Evolutionary conservation across 305 asterid genomes (phyloP).

Genomic region (Solanum hybrid): DNA sequence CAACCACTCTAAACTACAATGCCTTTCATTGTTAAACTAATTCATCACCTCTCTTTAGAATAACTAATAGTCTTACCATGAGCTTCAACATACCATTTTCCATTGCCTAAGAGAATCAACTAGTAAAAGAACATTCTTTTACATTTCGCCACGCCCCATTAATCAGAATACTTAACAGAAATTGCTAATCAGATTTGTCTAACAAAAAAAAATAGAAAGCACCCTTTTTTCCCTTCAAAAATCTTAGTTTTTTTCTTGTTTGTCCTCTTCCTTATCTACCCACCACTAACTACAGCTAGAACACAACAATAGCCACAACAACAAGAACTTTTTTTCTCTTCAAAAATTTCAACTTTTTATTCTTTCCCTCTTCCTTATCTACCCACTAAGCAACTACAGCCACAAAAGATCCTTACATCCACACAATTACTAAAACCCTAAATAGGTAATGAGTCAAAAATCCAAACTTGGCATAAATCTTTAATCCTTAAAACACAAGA

Average conservation of each 20-base stretch:
- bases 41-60: slow-evolving; percentile 25
- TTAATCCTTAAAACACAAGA: slow-evolving; percentile 19
- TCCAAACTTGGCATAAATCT: not conserved
- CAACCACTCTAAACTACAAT: slow-evolving; percentile 28
- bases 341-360: slow-evolving; percentile 7
- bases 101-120: slow-evolving; percentile 20
- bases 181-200: slow-evolving; percentile 35
- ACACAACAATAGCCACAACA: not conserved
- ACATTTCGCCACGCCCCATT: not conserved
- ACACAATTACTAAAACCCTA: slow-evolving; percentile 8
- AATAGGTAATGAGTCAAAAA: not conserved
- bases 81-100: slow-evolving; percentile 20
- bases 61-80: slow-evolving; percentile 17
- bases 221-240: slow-evolving; percentile 7
- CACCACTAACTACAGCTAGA: slow-evolving; percentile 4
- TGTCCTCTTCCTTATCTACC: slow-evolving; percentile 12
- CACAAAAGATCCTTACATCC: slow-evolving; percentile 30
- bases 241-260: not conserved
- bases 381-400: slow-evolving; percentile 10
- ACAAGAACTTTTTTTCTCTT: slow-evolving; percentile 16
- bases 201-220: slow-evolving; percentile 14
- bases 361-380: slow-evolving; percentile 8
- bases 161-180: slow-evolving; percentile 4
- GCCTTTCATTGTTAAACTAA: slow-evolving; percentile 56
- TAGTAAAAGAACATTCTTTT: slow-evolving; percentile 10